Conservation (phyloP, 163 green algal genomes). For the Scenedesmus sp. region DNA sequence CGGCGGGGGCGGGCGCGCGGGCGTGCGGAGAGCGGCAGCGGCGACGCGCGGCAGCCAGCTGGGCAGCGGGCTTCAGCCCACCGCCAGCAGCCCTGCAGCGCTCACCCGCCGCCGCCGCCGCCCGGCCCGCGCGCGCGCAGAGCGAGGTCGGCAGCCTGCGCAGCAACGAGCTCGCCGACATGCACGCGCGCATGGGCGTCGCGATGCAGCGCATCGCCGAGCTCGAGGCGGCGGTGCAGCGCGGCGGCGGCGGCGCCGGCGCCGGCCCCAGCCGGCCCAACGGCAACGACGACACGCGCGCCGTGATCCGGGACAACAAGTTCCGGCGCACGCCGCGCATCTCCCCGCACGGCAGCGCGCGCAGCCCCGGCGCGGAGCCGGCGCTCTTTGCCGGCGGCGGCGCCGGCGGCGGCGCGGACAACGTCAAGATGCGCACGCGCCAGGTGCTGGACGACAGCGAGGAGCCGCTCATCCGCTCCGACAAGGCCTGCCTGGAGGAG, state of each 20-base stretch:
- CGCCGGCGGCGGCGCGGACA: constrained; percentile 21
- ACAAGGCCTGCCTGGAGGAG: constrained; percentile 28
- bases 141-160: constrained; percentile 53
- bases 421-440: constrained; percentile 42
- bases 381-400: not conserved
- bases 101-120: not conserved
- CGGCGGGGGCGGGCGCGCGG: no score
- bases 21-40: no score
- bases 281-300: constrained; percentile 55
- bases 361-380: constrained; percentile 21
- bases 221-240: constrained; percentile 57
- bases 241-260: constrained; percentile 14
- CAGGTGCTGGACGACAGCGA: constrained; percentile 42
- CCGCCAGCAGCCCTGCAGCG: not conserved
- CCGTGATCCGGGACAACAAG: constrained; percentile 55
- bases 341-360: constrained; percentile 19
- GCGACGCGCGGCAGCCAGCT: no score
- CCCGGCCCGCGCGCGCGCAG: not conserved
- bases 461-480: constrained; percentile 31
- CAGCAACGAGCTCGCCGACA: constrained; percentile 58
- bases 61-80: not conserved
- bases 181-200: constrained; percentile 61
- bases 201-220: constrained; percentile 67
- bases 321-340: constrained; percentile 26
- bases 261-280: constrained; percentile 6